Conservation (phyloP, 1,284 basidiomycete genomes). For the Ustilago loliicola region DNA sequence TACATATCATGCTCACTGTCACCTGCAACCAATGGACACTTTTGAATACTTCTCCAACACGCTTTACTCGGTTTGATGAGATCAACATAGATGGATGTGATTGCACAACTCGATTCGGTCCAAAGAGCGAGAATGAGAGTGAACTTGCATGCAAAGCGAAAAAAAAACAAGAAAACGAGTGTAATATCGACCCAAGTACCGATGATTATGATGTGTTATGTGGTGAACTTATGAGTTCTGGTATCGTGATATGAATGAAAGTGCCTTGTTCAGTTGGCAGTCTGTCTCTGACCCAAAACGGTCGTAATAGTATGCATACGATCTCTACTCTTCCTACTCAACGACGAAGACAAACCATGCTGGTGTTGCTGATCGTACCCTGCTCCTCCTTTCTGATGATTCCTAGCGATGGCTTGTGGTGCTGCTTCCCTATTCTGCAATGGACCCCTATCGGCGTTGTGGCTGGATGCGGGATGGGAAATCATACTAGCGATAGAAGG, state of each 20-base stretch:
- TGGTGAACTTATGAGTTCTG: background rate
- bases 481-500: slow-evolving; percentile 22
- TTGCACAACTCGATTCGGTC: no score
- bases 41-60: no score
- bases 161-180: no score
- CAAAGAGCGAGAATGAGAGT: no score
- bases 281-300: slow-evolving; percentile 31
- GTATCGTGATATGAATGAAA: background rate
- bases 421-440: background rate
- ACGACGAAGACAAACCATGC: slow-evolving; percentile 19
- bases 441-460: background rate
- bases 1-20: background rate
- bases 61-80: no score
- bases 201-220: background rate
- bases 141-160: no score
- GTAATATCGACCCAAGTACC: no score
- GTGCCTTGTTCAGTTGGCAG: background rate
- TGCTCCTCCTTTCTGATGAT: background rate
- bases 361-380: background rate
- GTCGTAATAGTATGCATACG: slow-evolving; percentile 46
- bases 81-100: no score
- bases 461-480: background rate
- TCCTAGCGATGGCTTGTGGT: background rate
- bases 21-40: slow-evolving; percentile 16
- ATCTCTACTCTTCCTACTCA: slow-evolving; percentile 28